Base-by-base conservation (phyloP, 1,284 basidiomycete genomes). In the Ganoderma resinaceum region DNA sequence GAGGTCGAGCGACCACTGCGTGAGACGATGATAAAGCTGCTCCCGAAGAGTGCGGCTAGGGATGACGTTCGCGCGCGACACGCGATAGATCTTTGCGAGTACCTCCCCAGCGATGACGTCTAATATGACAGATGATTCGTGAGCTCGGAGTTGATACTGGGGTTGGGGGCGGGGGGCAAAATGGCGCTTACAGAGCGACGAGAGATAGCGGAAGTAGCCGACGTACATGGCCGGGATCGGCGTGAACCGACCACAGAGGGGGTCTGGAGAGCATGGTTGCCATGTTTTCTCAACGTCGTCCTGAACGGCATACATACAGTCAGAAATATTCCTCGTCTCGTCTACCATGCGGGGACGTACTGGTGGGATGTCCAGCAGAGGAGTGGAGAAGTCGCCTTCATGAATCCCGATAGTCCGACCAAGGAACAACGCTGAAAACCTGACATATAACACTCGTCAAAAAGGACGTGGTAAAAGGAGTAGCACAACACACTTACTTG, bases 1-100 rank as follows among this genome's bases (percentile, higher is more conserved):
- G 16, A 96, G 84, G 35, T 87, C 84, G 61, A 91, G 84, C 71
- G 88, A 91, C 93, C 94, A 95, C 68, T 90, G 89, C 70, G 93
- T 89, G 59, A 96, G 82, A 37, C 87, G 84, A 70, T 83, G 85
- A 77, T 94, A 92, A 42, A 94, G 79, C 60, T 85, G 80, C 6
- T 81, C 80, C 62, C 91, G 81, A 55, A 83, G 73, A 12, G 80
- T 74, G 75, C 87, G 84, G 75, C 85, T 82, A 20, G 85, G 83
- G 62, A 80, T 76, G 63, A 80, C 75, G 60, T 83, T 78, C 46
- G 82, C 80, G 14, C 85, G 80, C 62, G 88, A 87, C 52, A 95
- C 89, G 7, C 93, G 89, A 79, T 96, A 96, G 33, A 95, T 84
- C 66, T 86, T 85, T 26, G 87, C 85, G 60, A 95, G 85, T 67